Evolutionary conservation across 192 early-diverging fungal species (phyloP), one percentile per base, ranked within the genome.

Genomic region (Coemansia sp.): DNA sequence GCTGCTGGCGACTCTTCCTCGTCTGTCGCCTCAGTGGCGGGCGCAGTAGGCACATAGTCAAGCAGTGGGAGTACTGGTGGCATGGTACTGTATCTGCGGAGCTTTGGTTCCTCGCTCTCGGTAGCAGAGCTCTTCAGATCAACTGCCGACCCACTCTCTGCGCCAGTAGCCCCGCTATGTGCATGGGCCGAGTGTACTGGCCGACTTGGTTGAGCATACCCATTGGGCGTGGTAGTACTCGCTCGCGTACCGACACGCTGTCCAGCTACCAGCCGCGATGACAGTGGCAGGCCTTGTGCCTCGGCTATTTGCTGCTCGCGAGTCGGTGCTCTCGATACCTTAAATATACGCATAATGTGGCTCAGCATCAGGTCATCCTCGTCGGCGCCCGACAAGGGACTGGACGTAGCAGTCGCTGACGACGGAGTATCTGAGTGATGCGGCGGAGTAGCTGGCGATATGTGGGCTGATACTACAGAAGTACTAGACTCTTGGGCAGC

Each of bases 281-380:
- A 75, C 15, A 83, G 64, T 29, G 81, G 81, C 50, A 83, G 64
- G 4, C 81, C 81, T 62, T 83, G 81, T 16, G 73, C 61, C 63
- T 83, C 81, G 29, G 81, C 81, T 67, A 83, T 39, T 64, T 77
- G 75, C 70, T 78, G 81, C 44, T 66, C 55, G 1, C 64, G 49
- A 70, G 44, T 47, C 2, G 75, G 75, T 39, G 75, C 70, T 16
- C 67, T 53, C 6, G 76, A 71, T 5, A 77, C 70, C 41, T 68
- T 66, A 63, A 83, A 83, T 12, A 83, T 71, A n/a, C 63, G 73
- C 65, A 74, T 62, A 3, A 83, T 62, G 12, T 78, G 76, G 49
- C 47, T 58, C 29, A 78, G 27, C 73, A 83, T 70, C 22, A 63
- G 62, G 44, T 74, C 61, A 0, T 64, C 62, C 12, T 64, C 62